Base-by-base conservation (phyloP, 2,329 filamentous ascomycete genomes). In the Pyrenochaeta sp. region DNA sequence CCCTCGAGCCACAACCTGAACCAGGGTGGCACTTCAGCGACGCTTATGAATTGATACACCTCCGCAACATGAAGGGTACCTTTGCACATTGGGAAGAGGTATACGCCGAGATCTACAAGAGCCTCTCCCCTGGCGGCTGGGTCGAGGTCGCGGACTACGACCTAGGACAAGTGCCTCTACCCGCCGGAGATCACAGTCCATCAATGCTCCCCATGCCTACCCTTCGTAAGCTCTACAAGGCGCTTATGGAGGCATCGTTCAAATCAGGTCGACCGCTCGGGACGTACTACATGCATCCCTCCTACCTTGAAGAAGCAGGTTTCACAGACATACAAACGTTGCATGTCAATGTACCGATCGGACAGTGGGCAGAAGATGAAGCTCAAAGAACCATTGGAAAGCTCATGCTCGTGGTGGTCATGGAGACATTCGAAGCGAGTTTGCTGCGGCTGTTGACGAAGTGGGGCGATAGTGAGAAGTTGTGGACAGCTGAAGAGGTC, bases 1-100 rank as follows among this genome's bases (percentile, higher is more conserved):
- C 54, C 3, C 66, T 75, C 5, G 59, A 66, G 3, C 55, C 66
- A 1, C 65, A 63, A 25, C 62, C 64, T 2, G 65, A 68, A 45
- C 69, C 69, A 1, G 74, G 75, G 24, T 84, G 82, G 82, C 78
- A 81, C 42, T 84, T 82, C 57, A 79, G 78, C 53, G 74, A 80
- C 5, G 75, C 78, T 0, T 84, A 83, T 67, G 81, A 84, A 52
- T 74, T 83, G 32, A 80, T 84, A 47, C 82, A 84, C 59, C 64
- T 83, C 8, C 80, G 82, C 49, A 78, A 78, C 46, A 76, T 84
- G 50, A 79, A 80, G 28, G 82, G 82, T 34, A 78, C 78, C 3
- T 84, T 84, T 56, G 66, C 75, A 5, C 76, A 82, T 58, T 84
- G 82, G 82, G 62, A 72, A 30, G 66, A 68, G 5, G 76, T 84